Base-by-base conservation (phyloP, 164 flowering plant species). In the Saururus chinensis region DNA sequence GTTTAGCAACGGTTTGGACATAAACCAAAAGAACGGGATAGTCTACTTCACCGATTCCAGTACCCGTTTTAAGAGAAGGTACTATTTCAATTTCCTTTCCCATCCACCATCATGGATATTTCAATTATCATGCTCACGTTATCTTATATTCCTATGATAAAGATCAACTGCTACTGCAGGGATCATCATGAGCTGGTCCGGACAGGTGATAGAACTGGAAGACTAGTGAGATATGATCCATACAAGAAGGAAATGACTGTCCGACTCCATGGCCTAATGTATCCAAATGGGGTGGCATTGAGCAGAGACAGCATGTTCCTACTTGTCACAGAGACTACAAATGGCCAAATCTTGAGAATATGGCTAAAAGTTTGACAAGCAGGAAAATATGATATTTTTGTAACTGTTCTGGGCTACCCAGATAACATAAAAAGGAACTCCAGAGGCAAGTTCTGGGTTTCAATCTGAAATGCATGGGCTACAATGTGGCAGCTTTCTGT, bases 391-490 rank as follows among this genome's bases (percentile, higher is more conserved):
- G 57, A 54, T 0, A 16, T 20, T 4, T 54, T 54, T n/a, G 57
- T 24, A 9, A 21, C 10, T 2, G 25, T 54, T 1, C 57, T 24
- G 6, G 25, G 57, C 4, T 22, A 54, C 25, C 57, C 57, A n/a
- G 57, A 54, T 22, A 54, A 54, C 57, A 22, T 54, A 11, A 54
- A 11, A n/a, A 54, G 57, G 57, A 54, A 54, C 57, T 22, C 30
- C 23, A 19, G 57, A 22, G 57, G 57, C 2, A 24, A 54, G 9
- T 54, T 54, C 25, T 54, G 57, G 57, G 25, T 54, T 22, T 0
- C 45, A 41, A 41, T 41, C n/a, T n/a, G n/a, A n/a, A n/a, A n/a
- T n/a, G n/a, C n/a, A n/a, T n/a, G n/a, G n/a, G n/a, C n/a, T n/a
- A n/a, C n/a, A n/a, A n/a, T n/a, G n/a, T n/a, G n/a, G n/a, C n/a